Conservation (phyloP, 192 early-diverging fungal species). For the Coemansia sp. region DNA sequence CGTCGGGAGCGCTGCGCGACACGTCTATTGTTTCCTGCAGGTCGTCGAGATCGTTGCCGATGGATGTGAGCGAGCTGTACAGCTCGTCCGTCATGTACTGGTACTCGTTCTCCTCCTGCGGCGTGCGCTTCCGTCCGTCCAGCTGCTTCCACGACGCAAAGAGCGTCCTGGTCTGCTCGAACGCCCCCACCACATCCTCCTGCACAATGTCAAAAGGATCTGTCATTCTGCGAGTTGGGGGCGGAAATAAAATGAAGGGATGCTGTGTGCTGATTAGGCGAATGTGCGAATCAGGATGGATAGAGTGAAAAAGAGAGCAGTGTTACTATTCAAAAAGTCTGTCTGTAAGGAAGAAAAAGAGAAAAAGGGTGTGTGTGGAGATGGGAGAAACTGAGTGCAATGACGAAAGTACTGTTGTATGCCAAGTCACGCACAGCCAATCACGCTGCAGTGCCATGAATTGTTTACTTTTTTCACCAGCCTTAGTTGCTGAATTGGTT, state of each 20-base stretch:
- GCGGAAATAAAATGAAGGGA: not conserved
- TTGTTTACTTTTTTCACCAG: too few species aligned
- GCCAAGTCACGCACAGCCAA: too few species aligned
- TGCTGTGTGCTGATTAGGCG: not conserved
- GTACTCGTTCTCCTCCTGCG: constrained; percentile 55
- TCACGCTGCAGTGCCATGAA: too few species aligned
- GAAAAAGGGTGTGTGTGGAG: too few species aligned
- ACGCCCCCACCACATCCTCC: constrained; percentile 49
- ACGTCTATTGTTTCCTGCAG: constrained; percentile 49
- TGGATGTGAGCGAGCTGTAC: constrained; percentile 44
- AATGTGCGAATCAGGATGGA: not conserved
- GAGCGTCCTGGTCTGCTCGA: constrained; percentile 49
- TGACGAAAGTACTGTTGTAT: too few species aligned
- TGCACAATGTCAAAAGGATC: constrained; percentile 54
- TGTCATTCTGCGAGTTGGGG: constrained; percentile 14
- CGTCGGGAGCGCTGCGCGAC: constrained; percentile 31
- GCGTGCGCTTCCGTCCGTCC: constrained; percentile 34
- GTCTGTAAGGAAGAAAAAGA: too few species aligned
- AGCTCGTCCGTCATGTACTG: constrained; percentile 55
- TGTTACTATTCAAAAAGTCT: too few species aligned
- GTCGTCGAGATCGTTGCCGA: constrained; percentile 39
- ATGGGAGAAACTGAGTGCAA: too few species aligned
- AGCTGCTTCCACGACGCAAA: constrained; percentile 48
- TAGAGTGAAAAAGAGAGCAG: too few species aligned
- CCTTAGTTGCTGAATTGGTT: too few species aligned